These are phyloP conservation scores for Picea engelmannii DNA, from an alignment of 83 land plant genomes.

Conservation along the genomic window DNA sequence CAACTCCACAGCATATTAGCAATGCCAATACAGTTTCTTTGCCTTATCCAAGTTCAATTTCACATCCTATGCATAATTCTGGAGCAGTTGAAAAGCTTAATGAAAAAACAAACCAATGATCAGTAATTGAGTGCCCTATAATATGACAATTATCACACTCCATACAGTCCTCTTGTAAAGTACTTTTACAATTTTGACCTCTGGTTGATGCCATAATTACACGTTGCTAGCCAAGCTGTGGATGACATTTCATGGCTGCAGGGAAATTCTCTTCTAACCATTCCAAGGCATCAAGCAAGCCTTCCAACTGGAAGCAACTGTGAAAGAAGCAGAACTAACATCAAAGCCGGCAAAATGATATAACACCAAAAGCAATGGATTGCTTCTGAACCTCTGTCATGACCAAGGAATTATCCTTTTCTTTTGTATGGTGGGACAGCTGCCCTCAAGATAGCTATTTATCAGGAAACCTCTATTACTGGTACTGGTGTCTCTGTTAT, in stretches of 20 bases:
- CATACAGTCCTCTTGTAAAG: background rate
- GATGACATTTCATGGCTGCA: background rate
- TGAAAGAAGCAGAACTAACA: background rate
- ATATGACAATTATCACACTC: background rate
- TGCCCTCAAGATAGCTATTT: background rate
- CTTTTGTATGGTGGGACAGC: background rate
- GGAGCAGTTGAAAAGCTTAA: slow-evolving; percentile 6
- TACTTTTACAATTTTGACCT: background rate
- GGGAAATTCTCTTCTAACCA: background rate
- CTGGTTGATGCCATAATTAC: too few species aligned
- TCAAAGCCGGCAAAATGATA: background rate
- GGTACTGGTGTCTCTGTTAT: background rate
- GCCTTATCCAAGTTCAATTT: background rate
- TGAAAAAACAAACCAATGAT: slow-evolving; percentile 5
- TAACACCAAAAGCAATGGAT: background rate
- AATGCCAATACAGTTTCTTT: slow-evolving; percentile 1
- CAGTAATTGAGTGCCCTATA: background rate
- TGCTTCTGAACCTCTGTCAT: background rate
- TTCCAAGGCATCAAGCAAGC: background rate
- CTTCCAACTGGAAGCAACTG: background rate
- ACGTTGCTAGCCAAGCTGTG: background rate
- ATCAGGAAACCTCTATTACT: background rate
- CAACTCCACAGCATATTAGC: slow-evolving; percentile 7
- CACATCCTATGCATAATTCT: background rate
- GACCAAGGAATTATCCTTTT: background rate